Evolutionary conservation across 2,329 filamentous ascomycete species (phyloP), one percentile per base, ranked within the genome.

Genomic region (Paraconiothyrium sp.): DNA sequence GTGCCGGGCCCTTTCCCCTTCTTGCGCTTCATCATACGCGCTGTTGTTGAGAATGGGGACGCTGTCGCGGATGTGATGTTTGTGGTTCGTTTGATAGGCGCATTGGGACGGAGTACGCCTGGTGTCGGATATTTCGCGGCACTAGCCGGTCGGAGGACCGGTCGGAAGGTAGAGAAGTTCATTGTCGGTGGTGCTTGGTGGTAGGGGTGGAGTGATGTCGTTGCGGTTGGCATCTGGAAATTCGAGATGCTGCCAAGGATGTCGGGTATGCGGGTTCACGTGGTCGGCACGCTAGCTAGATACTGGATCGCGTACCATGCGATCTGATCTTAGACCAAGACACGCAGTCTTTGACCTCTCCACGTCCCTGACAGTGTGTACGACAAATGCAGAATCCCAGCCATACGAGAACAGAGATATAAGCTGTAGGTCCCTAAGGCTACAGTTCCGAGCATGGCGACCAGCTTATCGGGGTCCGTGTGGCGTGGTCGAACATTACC

Each of bases 1-100:
- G 65, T 69, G 3, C 65, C 63, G 0, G 58, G 54, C 16, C 61
- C 60, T 2, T 61, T 63, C 14, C 72, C 72, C 37, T 71, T 73
- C 11, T 59, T 63, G 1, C 75, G 55, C 62, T 76, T 75, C 56
- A 72, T 65, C 35, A 76, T 39, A 8, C 57, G 66, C 8, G 71
- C 54, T 48, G 75, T 77, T 2, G 75, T 69, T 48, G 75, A 76
- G 65, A 78, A 78, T 48, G 62, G 50, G 1, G 71, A 69, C 61
- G 67, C 64, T 27, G 55, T 46, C 44, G 65, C 34, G 16, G 56
- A 35, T 61, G n/a, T 62, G 7, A 62, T 61, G 51, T 54, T 60
- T 60, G 54, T 61, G 51, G 57, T 60, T 60, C 54, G 61, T 60
- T 57, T 63, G 24, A 35, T 7, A 20, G 62, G 60, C 9, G n/a